Evolutionary conservation across 768 basidiomycete species (phyloP), one percentile per base, ranked within the genome.

Genomic region (Coprinopsis sp.): DNA sequence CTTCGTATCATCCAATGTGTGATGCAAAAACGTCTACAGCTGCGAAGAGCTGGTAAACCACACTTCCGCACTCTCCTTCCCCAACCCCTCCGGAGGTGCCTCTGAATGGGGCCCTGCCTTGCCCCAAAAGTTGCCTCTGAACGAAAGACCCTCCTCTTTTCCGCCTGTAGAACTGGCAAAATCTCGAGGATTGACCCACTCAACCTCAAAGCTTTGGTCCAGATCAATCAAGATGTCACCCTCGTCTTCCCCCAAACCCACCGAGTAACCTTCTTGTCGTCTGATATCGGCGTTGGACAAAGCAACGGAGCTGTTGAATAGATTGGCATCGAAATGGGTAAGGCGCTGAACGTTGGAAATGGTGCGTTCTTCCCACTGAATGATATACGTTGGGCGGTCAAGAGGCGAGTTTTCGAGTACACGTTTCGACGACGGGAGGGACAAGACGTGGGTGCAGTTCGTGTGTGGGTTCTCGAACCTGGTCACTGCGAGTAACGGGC

Each of bases 91-190:
- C 1, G 67, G 66, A n/a, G n/a, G n/a, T 2, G 56, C 55, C 11
- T 47, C 47, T 18, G 64, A 61, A 39, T 66, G 65, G 0, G 47
- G 51, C 0, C 67, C 69, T 37, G 66, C 65, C 54, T 59, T 67
- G 0, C 70, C 70, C 70, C 68, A 71, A 52, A 74, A 66, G 2
- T 62, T 60, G 2, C 68, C 67, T 44, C 59, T 64, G 39, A 73
- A 69, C 21, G 68, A 66, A 41, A 69, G 52, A 0, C 71, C 70
- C 42, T 65, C 64, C n/a, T 54, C 52, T 7, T 37, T 53, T 8
- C 46, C 54, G 10, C 47, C 57, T 18, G 55, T 58, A n/a, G n/a
- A n/a, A n/a, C 13, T 37, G 10, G 18, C 18, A 7, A 11, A 8
- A 11, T 39, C 40, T 18, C 19, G 28, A 24, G 23, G n/a, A 25